A percentile compares a stretch with the other conserved stretches of the same genome.
These are phyloP conservation scores for Arabis hirsuta DNA, from an alignment of 345 rosid genomes.

Conservation along the genomic window DNA sequence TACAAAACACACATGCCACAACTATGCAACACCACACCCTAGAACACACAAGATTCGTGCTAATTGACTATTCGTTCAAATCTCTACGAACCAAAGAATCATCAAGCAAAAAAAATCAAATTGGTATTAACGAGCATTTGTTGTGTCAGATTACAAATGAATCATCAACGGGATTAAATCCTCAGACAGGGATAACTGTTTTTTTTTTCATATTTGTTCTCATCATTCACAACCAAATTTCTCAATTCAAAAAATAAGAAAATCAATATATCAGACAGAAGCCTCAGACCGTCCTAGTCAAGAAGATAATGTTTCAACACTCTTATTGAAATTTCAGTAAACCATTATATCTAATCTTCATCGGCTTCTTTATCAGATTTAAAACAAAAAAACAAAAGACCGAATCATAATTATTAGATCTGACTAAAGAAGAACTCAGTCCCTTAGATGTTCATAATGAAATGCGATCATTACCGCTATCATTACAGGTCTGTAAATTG, in stretches of 20 bases:
- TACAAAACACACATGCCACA: too few species aligned
- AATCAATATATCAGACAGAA: background rate
- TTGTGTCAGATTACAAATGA: slow-evolving; percentile 26
- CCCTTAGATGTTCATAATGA: slow-evolving; percentile 88
- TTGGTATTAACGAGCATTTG: background rate
- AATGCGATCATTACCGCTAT: slow-evolving; percentile 84
- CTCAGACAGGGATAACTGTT: slow-evolving; percentile 42
- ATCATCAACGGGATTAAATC: slow-evolving; percentile 29
- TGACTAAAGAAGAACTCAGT: slow-evolving; percentile 54
- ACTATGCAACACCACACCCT: too few species aligned
- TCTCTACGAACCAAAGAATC: too few species aligned
- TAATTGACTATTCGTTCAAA: too few species aligned
- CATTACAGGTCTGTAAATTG: slow-evolving; percentile 87
- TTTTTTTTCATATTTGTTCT: slow-evolving; percentile 5
- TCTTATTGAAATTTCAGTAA: slow-evolving; percentile 11
- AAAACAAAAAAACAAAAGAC: background rate
- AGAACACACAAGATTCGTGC: too few species aligned
- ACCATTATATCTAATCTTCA: slow-evolving; percentile 18
- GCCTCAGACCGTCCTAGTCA: slow-evolving; percentile 31
- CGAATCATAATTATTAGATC: background rate
- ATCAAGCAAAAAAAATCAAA: too few species aligned
- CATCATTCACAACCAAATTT: slow-evolving; percentile 26
- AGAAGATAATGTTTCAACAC: slow-evolving; percentile 5
- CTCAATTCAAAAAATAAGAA: background rate
- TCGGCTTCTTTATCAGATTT: background rate